phyloP scores from a whole-genome alignment of 495 filamentous ascomycete species.

The Trichoderma reesei region DNA sequence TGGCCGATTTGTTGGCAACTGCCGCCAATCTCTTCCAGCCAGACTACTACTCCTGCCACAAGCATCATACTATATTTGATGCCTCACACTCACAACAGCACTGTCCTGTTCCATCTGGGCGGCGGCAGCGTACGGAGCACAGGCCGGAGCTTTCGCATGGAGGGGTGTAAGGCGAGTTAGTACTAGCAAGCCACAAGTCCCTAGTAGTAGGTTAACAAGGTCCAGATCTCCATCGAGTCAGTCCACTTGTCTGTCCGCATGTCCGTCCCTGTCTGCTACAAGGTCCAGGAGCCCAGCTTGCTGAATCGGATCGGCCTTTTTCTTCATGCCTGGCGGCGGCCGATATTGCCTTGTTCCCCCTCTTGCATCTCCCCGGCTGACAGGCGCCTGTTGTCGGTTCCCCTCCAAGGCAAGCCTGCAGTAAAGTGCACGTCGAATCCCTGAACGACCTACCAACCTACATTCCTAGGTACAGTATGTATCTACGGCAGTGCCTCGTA shows the following conservation, averaged over 20 bases:
- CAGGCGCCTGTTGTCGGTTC: no score
- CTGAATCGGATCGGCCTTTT: background rate
- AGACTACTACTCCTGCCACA: background rate
- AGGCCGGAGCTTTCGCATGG: background rate
- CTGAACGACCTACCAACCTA: no score
- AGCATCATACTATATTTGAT: no score
- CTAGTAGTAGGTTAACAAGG: background rate
- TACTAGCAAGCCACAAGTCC: background rate
- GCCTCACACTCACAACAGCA: no score
- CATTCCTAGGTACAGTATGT: no score
- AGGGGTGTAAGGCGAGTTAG: background rate
- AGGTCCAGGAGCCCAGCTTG: background rate
- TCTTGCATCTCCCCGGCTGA: no score
- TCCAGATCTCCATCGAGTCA: background rate
- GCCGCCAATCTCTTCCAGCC: background rate
- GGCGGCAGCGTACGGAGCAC: background rate
- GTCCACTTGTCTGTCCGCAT: background rate
- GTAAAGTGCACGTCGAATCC: no score
- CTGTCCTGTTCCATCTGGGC: background rate
- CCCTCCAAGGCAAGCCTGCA: no score
- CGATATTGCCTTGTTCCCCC: background rate
- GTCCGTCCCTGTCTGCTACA: background rate
- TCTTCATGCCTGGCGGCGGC: background rate
- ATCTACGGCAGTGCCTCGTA: no score
- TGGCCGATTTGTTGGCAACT: background rate